These are phyloP conservation scores for Chlamydomonas asymmetrica DNA, from an alignment of 139 green algal species.

Conservation along the genomic window DNA sequence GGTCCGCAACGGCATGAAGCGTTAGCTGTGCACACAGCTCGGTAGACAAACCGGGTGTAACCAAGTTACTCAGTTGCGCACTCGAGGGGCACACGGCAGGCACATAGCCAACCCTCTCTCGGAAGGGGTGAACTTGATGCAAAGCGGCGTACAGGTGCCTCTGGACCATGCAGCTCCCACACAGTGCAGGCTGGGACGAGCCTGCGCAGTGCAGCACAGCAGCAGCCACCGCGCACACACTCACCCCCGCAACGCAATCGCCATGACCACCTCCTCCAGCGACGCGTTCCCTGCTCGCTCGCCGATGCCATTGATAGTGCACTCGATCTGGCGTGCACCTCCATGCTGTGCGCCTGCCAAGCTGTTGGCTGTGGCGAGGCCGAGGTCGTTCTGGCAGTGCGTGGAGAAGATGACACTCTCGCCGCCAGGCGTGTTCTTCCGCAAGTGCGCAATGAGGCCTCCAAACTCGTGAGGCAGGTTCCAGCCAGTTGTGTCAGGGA, in stretches of 20 bases:
- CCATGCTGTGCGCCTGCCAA: constrained; percentile 82
- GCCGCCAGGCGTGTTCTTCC: constrained; percentile 83
- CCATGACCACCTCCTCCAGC: constrained; percentile 96
- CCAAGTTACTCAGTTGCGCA: too few species aligned
- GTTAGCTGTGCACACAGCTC: too few species aligned
- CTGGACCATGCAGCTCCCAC: too few species aligned
- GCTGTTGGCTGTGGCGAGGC: constrained; percentile 94
- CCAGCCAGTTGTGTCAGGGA: constrained; percentile 83
- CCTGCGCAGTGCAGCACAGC: too few species aligned
- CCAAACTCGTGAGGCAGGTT: constrained; percentile 96
- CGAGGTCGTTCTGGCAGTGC: constrained; percentile 99
- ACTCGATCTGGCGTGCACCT: constrained; percentile 90
- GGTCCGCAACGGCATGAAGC: too few species aligned
- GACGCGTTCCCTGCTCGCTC: constrained; percentile 96
- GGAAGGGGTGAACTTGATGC: too few species aligned
- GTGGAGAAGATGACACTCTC: constrained; percentile 90
- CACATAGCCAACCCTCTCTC: too few species aligned
- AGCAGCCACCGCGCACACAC: neutral
- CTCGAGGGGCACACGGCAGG: too few species aligned
- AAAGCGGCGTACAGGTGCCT: too few species aligned
- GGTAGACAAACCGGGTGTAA: too few species aligned
- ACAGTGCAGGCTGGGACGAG: too few species aligned
- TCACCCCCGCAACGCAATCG: constrained; percentile 81
- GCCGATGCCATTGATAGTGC: constrained; percentile 99
- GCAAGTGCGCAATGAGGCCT: constrained; percentile 84